A percentile compares a stretch with the other conserved stretches of the same genome.
Conservation (phyloP, 31 red algal genomes). For the Endocladia muricata region DNA sequence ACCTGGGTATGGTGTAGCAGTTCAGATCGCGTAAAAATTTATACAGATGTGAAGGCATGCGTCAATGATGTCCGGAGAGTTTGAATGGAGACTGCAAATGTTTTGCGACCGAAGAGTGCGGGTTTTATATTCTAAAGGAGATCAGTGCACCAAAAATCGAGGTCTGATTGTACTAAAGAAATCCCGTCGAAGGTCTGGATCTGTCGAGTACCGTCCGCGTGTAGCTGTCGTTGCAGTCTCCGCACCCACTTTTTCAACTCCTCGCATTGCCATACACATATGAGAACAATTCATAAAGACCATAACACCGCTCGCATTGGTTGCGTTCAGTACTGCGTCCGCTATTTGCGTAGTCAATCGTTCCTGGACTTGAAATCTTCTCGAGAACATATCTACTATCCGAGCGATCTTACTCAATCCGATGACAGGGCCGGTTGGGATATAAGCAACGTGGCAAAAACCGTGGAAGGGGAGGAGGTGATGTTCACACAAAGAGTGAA, state of each 20-base stretch:
- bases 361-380: constrained; percentile 94
- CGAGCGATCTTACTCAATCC: constrained; percentile 93
- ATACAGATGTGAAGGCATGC: too few relatives aligned
- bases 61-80: too few relatives aligned
- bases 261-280: constrained; percentile 96
- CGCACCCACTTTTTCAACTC: constrained; percentile 76
- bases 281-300: constrained; percentile 82
- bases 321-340: constrained; percentile 59
- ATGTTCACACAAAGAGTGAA: constrained; percentile 95
- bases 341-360: constrained; percentile 94
- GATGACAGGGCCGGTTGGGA: constrained; percentile 80
- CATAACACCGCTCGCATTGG: constrained; percentile 65
- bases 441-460: constrained; percentile 77
- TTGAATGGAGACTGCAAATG: too few relatives aligned
- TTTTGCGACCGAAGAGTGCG: too few relatives aligned
- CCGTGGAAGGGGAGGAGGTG: constrained; percentile 94
- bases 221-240: constrained; percentile 60
- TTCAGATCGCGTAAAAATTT: too few relatives aligned
- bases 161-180: constrained; percentile 35
- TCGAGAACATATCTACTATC: constrained; percentile 84
- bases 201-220: constrained; percentile 49
- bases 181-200: constrained; percentile 50
- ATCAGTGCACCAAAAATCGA: too few relatives aligned
- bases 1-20: too few relatives aligned
- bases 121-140: too few relatives aligned